These are phyloP conservation scores for Syncephalis fuscata DNA, from an alignment of 371 early-diverging fungal species.

Conservation along the genomic window DNA sequence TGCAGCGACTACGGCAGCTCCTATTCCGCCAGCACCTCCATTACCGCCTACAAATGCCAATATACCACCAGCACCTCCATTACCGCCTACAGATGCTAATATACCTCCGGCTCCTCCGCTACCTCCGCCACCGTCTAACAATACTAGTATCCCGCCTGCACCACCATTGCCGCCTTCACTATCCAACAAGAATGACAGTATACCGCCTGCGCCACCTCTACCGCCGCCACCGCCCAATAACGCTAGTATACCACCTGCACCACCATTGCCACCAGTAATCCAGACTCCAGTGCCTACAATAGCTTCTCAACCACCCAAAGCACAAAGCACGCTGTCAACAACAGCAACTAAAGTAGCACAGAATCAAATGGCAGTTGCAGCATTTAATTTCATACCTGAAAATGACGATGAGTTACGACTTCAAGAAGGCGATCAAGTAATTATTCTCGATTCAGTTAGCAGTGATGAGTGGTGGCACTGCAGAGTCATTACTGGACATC, in stretches of 20 bases:
- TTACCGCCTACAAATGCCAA: no score
- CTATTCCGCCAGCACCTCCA: background rate
- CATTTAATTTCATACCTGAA: conserved; percentile 54
- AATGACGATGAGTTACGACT: conserved; percentile 54
- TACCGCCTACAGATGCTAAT: no score
- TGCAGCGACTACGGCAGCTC: conserved; percentile 5
- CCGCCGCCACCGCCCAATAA: no score
- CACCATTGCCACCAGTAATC: no score
- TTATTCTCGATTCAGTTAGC: conserved; percentile 53
- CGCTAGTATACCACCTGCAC: no score
- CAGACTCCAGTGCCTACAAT: background rate
- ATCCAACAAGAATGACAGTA: no score
- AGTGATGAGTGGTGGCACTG: conserved; percentile 64
- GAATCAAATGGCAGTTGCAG: conserved; percentile 28
- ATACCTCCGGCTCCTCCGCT: no score
- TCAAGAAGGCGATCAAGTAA: conserved; percentile 48
- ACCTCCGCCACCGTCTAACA: no score
- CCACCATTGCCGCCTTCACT: no score
- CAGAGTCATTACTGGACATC: conserved; percentile 7
- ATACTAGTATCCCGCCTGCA: background rate
- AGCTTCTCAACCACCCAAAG: background rate
- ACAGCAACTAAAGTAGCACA: no score
- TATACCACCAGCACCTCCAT: no score
- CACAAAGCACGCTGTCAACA: background rate
- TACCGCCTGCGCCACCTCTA: no score